Evolutionary conservation across 179 eudicot species (phyloP), one percentile per base, ranked within the genome.

Genomic region (Patellifolia procumbens): DNA sequence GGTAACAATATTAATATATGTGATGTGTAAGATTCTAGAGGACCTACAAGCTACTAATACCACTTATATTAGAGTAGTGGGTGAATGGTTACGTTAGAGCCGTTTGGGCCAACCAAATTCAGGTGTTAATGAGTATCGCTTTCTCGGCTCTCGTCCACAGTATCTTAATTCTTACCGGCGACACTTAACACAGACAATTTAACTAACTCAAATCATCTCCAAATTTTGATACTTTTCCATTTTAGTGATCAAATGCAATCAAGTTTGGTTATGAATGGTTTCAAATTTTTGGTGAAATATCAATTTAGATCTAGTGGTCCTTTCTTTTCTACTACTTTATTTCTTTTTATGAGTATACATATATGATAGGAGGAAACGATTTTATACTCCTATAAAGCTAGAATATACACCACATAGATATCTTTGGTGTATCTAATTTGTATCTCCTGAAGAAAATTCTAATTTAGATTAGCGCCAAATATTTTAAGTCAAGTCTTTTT

Each of bases 41-140:
- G 58, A 46, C 37, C 56, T 45, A 48, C 56, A 15, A 35, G 67
- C 42, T n/a, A n/a, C 67, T 62, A 62, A 42, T 16, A 62, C 58
- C 72, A 68, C 72, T 48, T 6, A n/a, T n/a, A 68, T 68, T 68
- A 43, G 22, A n/a, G 55, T 10, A 58, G 55, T 68, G 66, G 55
- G 65, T 42, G 35, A 68, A 42, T 68, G 59, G 59, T 32, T 76
- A 70, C 68, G 67, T 76, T 76, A 29, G 32, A 68, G 58, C 68
- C 52, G 67, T 58, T 68, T 76, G 49, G 74, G 32, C 79, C n/a
- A 55, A 43, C 13, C 22, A 76, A 31, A 49, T 43, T 6, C 58
- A 61, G 24, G 58, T 56, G 24, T 11, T 45, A 13, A 5, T n/a
- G 19, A 42, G 22, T 24, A 22, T 75, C 63, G n/a, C 71, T 65